phyloP scores from a whole-genome alignment of 2,329 filamentous ascomycete genomes.

The Nigrospora sphaerica region DNA sequence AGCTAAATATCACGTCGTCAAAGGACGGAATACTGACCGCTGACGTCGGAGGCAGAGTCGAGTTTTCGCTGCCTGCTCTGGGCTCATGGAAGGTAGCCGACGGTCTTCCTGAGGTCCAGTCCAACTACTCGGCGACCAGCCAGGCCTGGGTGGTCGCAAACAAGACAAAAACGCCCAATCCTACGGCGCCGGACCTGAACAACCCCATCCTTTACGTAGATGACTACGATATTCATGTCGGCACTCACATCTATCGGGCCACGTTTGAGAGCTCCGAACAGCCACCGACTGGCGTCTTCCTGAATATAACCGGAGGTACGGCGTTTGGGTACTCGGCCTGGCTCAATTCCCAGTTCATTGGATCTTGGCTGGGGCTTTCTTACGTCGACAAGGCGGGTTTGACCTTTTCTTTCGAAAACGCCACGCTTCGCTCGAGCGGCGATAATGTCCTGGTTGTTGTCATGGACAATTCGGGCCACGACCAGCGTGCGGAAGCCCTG shows the following conservation, averaged over 20 bases:
- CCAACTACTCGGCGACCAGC: conserved; percentile 33
- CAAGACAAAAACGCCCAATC: conserved; percentile 40
- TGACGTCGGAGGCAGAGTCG: conserved; percentile 16
- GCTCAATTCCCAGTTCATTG: conserved; percentile 49
- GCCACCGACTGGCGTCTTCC: conserved; percentile 33
- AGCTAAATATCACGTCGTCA: conserved; percentile 18
- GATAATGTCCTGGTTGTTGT: conserved; percentile 47
- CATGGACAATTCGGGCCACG: conserved; percentile 55
- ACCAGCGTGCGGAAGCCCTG: conserved; percentile 39
- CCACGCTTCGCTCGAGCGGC: conserved; percentile 29
- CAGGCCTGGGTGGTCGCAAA: conserved; percentile 39
- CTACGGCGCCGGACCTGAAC: conserved; percentile 36
- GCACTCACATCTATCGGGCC: conserved; percentile 47
- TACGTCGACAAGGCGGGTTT: conserved; percentile 26
- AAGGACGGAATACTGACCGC: conserved; percentile 20
- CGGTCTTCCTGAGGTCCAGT: conserved; percentile 37
- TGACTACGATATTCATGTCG: conserved; percentile 48
- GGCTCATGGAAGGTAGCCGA: conserved; percentile 39
- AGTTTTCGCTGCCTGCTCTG: conserved; percentile 30
- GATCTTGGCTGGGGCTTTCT: conserved; percentile 45
- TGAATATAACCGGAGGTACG: conserved; percentile 45
- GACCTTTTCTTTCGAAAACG: conserved; percentile 43
- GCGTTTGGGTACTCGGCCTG: conserved; percentile 52
- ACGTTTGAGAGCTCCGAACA: conserved; percentile 34
- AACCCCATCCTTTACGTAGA: conserved; percentile 50